These are phyloP conservation scores for Lophiotrema nucula DNA, from an alignment of 495 filamentous ascomycete genomes.

Conservation along the genomic window DNA sequence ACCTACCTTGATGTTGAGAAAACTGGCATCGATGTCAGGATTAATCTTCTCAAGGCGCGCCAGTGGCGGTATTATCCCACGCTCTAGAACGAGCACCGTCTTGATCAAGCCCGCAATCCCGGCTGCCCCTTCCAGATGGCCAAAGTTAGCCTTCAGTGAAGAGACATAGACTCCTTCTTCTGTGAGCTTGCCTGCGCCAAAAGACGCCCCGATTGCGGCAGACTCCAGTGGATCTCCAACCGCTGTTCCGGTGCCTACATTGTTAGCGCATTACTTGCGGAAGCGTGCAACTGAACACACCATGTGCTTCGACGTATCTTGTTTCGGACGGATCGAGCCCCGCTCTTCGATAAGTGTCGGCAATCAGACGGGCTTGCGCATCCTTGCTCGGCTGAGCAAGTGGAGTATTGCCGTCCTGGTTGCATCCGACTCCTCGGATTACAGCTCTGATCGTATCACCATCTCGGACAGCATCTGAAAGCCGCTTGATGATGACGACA, in stretches of 20 bases:
- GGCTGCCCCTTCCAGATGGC: slow-evolving; percentile 38
- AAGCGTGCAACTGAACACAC: not conserved
- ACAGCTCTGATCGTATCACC: slow-evolving; percentile 45
- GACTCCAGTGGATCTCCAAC: slow-evolving; percentile 59
- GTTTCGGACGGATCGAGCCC: slow-evolving; percentile 33
- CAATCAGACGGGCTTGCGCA: slow-evolving; percentile 4
- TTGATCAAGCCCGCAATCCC: slow-evolving; percentile 48
- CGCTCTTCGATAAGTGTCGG: not conserved
- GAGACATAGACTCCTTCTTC: slow-evolving; percentile 39
- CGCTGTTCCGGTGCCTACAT: slow-evolving; percentile 4
- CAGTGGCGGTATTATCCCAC: slow-evolving; percentile 5
- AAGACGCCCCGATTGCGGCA: slow-evolving; percentile 47
- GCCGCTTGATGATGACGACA: slow-evolving; percentile 35
- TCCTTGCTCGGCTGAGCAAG: slow-evolving; percentile 9
- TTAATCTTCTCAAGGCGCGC: slow-evolving; percentile 33
- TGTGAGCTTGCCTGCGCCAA: slow-evolving; percentile 36
- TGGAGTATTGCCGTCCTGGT: slow-evolving; percentile 49
- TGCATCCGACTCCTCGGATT: slow-evolving; percentile 45
- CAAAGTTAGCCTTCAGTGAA: slow-evolving; percentile 38
- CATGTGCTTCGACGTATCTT: slow-evolving; percentile 21
- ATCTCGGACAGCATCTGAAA: slow-evolving; percentile 35
- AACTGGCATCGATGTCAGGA: slow-evolving; percentile 34
- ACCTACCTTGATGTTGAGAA: slow-evolving; percentile 6
- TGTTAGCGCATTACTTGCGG: not conserved
- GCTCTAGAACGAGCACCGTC: slow-evolving; percentile 26